phyloP scores from a whole-genome alignment of 768 basidiomycete genomes.

The Rhodotorula paludigena region DNA sequence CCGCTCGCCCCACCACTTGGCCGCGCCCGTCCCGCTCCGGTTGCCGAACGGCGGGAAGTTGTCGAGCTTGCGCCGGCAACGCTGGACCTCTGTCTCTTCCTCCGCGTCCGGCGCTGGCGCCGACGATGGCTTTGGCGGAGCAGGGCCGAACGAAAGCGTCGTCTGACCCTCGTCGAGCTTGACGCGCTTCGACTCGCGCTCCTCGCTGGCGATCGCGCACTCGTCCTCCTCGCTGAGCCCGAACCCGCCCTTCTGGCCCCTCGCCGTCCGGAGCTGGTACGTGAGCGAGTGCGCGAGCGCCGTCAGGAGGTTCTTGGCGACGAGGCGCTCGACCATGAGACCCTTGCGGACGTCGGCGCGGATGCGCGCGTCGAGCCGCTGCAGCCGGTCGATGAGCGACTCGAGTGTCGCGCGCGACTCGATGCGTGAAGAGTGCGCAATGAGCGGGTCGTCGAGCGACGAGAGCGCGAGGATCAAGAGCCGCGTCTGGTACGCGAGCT shows the following conservation, averaged over 20 bases:
- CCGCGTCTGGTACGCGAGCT: slow-evolving; percentile 6
- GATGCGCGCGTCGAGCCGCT: neutral
- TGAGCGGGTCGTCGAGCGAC: neutral
- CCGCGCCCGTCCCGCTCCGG: too few species aligned
- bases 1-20: too few species aligned
- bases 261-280: slow-evolving; percentile 16
- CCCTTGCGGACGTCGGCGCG: slow-evolving; percentile 19
- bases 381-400: neutral
- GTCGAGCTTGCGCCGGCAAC: neutral
- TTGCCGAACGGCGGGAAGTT: too few species aligned
- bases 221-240: slow-evolving; percentile 1
- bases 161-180: neutral
- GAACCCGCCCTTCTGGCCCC: slow-evolving; percentile 1
- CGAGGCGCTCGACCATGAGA: slow-evolving; percentile 20
- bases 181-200: neutral
- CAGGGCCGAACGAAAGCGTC: neutral
- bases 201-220: neutral
- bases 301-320: slow-evolving; percentile 23
- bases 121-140: neutral
- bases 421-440: neutral
- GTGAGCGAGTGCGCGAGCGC: slow-evolving; percentile 4
- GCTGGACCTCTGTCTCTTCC: neutral
- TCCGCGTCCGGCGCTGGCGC: neutral
- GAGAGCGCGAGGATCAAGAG: slow-evolving; percentile 15
- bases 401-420: slow-evolving; percentile 1